Conservation (phyloP, 1,139 yeast genomes). For the Yamadazyma blattariae region DNA sequence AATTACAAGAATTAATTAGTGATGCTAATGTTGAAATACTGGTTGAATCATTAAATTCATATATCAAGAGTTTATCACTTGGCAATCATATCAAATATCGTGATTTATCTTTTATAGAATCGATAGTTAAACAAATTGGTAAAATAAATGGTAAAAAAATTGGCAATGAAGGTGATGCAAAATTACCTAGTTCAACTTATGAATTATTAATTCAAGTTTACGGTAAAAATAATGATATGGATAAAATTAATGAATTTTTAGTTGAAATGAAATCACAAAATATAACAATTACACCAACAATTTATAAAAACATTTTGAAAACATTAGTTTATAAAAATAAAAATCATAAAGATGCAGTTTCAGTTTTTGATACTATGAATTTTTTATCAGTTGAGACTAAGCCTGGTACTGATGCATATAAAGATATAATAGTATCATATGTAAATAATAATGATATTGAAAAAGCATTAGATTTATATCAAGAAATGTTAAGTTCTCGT, state of each 20-base stretch:
- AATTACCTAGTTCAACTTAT: slow-evolving; percentile 23
- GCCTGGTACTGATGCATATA: slow-evolving; percentile 69
- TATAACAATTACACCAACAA: slow-evolving; percentile 52
- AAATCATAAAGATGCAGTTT: slow-evolving; percentile 61
- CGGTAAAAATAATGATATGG: slow-evolving; percentile 32
- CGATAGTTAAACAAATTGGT: slow-evolving; percentile 18
- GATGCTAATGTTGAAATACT: slow-evolving; percentile 34
- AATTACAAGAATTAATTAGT: slow-evolving; percentile 27
- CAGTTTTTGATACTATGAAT: slow-evolving; percentile 82
- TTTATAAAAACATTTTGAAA: slow-evolving; percentile 64
- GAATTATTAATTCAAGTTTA: slow-evolving; percentile 41
- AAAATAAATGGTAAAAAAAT: slow-evolving; percentile 11
- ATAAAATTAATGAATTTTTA: slow-evolving; percentile 34
- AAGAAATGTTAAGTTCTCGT: slow-evolving; percentile 53
- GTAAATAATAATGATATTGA: slow-evolving; percentile 63
- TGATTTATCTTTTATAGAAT: slow-evolving; percentile 23
- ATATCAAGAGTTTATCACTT: slow-evolving; percentile 41
- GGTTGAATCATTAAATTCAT: slow-evolving; percentile 36
- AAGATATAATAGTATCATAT: slow-evolving; percentile 66
- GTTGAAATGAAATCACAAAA: slow-evolving; percentile 49
- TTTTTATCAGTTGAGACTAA: slow-evolving; percentile 61
- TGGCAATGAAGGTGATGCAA: slow-evolving; percentile 8
- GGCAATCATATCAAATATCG: slow-evolving; percentile 22
- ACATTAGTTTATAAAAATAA: slow-evolving; percentile 57
- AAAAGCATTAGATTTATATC: slow-evolving; percentile 70